phyloP scores from a whole-genome alignment of 768 basidiomycete species.

The Lactifluus echinatus region DNA sequence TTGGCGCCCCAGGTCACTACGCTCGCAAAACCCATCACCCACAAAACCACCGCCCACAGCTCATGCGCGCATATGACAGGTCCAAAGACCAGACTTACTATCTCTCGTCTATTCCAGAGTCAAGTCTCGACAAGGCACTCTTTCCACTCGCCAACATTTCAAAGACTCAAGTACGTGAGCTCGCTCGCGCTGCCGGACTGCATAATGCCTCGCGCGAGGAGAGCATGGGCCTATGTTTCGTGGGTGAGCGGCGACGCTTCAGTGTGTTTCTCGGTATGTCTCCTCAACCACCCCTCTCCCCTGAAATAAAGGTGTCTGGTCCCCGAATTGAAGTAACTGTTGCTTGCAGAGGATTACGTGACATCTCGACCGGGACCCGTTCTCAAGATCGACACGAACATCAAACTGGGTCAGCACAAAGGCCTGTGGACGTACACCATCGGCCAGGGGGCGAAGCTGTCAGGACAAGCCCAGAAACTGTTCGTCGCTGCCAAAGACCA shows the following conservation, averaged over 20 bases:
- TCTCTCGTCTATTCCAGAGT: slow-evolving; percentile 67
- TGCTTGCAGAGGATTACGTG: slow-evolving; percentile 65
- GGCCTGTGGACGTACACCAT: slow-evolving; percentile 85
- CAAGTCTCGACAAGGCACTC: slow-evolving; percentile 53
- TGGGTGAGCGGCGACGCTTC: slow-evolving; percentile 73
- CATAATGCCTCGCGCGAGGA: slow-evolving; percentile 72
- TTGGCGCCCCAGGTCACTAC: slow-evolving; percentile 63
- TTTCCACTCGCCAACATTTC: slow-evolving; percentile 66
- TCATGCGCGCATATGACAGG: slow-evolving; percentile 41
- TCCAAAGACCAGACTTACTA: slow-evolving; percentile 92
- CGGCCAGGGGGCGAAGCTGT: slow-evolving; percentile 67
- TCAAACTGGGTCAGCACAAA: slow-evolving; percentile 47
- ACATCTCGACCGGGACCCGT: slow-evolving; percentile 61
- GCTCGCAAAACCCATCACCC: slow-evolving; percentile 50
- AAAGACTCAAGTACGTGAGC: slow-evolving; percentile 64
- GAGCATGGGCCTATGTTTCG: slow-evolving; percentile 93
- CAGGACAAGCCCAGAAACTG: slow-evolving; percentile 50
- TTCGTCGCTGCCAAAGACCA: slow-evolving; percentile 71
- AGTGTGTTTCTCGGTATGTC: slow-evolving; percentile 60
- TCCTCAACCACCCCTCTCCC: neutral
- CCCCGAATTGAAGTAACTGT: neutral
- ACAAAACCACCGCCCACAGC: slow-evolving; percentile 26
- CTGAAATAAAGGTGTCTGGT: neutral
- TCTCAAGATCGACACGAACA: slow-evolving; percentile 46
- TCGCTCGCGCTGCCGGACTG: slow-evolving; percentile 54